Base-by-base conservation (phyloP, 176 grass and related monocot genomes). In the Cocos nucifera region DNA sequence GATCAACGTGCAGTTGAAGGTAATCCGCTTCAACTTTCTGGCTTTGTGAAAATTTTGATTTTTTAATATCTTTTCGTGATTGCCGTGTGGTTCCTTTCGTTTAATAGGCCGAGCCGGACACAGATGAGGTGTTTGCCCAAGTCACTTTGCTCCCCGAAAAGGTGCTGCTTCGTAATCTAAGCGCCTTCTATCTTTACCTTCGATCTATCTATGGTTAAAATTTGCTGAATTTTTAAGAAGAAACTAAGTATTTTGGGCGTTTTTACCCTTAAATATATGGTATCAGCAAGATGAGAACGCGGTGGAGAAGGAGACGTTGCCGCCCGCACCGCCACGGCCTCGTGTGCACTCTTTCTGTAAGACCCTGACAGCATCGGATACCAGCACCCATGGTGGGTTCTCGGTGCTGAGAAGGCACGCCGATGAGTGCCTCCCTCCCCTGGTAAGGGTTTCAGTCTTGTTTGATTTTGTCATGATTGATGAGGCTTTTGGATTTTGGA, bases 361-460 rank as follows among this genome's bases (percentile, higher is more conserved):
- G 82, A 95, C 91, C 2, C 77, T 95, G 68, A 95, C 91, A 7
- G 91, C 91, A 49, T 96, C 91, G 1, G 91, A 96, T 39, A 96
- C 91, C 1, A 96, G 91, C 63, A 96, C 91, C 4, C 91, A 96
- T 72, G 91, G 91, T 0, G 91, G 91, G 18, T 96, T 96, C 80
- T 96, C 91, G 0, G 91, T 96, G 67, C 71, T 96, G 22, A 79
- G 86, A 17, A 83, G 86, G 63, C 91, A 95, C 15, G 91, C 91
- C 0, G 91, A 95, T 27, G 86, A 95, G 27, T 96, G 91, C 59
- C 91, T 96, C 3, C 91, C 91, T 6, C 80, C 80, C 19, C 75
- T 96, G 77, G 91, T 95, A 29, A 76, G 63, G 54, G 19, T 70
- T 64, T 65, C 15, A 26, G 19, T 8, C 49, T n/a, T 49, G 22